These are phyloP conservation scores for Beauveria bassiana DNA, from an alignment of 2,329 filamentous ascomycete species.

Conservation along the genomic window DNA sequence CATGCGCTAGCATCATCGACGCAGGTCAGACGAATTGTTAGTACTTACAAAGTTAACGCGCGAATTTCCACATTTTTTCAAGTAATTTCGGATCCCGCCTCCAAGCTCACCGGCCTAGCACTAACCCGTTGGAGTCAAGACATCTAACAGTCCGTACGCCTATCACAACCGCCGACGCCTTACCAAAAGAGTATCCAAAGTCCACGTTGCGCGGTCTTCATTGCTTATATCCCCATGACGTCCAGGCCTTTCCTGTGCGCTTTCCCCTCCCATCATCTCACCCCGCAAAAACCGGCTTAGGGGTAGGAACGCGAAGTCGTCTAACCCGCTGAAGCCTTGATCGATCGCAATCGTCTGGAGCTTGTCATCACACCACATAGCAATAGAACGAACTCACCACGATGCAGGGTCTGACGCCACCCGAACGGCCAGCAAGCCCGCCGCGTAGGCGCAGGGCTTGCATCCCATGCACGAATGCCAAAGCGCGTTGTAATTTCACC, in stretches of 20 bases:
- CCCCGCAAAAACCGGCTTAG: conserved; percentile 2
- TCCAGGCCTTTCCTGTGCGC: background rate
- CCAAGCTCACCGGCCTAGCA: background rate
- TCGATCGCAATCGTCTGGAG: conserved; percentile 8
- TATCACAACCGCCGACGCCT: background rate
- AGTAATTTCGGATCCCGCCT: background rate
- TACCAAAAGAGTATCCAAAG: background rate
- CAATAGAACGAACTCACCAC: conserved; percentile 13
- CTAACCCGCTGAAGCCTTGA: conserved; percentile 1
- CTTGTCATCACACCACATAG: background rate
- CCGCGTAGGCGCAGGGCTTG: conserved; percentile 24
- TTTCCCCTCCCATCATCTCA: background rate
- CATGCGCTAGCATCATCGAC: background rate
- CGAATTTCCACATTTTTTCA: background rate
- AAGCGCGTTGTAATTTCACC: conserved; percentile 23
- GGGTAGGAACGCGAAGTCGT: background rate
- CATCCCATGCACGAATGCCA: conserved; percentile 21
- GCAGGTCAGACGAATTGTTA: conserved; percentile 10
- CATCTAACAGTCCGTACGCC: background rate
- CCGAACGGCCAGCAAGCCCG: conserved; percentile 17
- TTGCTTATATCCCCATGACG: conserved; percentile 6
- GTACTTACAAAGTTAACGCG: background rate
- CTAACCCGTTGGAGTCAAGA: conserved; percentile 3
- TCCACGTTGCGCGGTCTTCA: background rate
- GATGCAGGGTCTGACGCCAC: conserved; percentile 15